Evolutionary conservation across 2,329 filamentous ascomycete species (phyloP).

Genomic region (Curvularia lunata): DNA sequence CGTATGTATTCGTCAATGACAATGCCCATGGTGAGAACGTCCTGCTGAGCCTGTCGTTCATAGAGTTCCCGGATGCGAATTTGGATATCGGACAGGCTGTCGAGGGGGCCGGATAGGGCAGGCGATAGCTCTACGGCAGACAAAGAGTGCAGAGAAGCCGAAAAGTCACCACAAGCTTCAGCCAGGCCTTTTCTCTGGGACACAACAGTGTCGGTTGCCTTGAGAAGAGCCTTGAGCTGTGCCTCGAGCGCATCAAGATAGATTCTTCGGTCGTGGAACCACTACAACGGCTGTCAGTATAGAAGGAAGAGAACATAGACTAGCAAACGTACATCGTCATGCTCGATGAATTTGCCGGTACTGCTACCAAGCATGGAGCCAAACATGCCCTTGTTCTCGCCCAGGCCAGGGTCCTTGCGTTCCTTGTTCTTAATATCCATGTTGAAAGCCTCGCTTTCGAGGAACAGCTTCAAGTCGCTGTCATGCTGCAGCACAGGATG

Average conservation of each 20-base stretch:
- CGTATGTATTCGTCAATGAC: constrained; percentile 99
- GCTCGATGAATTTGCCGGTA: constrained; percentile 87
- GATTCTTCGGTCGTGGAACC: constrained; percentile 96
- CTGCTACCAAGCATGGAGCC: constrained; percentile 80
- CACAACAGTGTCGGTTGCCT: constrained; percentile 93
- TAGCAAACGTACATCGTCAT: constrained; percentile 77
- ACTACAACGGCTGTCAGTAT: constrained; percentile 58
- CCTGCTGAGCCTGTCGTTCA: constrained; percentile 94
- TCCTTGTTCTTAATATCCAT: constrained; percentile 98
- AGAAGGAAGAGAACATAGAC: not conserved
- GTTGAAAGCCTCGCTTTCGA: constrained; percentile 96
- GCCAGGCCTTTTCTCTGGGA: constrained; percentile 90
- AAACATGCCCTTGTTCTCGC: constrained; percentile 92
- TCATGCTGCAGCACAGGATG: constrained; percentile 94
- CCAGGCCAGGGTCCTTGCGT: constrained; percentile 81
- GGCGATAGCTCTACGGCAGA: constrained; percentile 92
- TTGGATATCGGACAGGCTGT: constrained; percentile 91
- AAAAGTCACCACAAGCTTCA: constrained; percentile 92
- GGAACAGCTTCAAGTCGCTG: constrained; percentile 90
- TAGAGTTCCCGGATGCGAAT: constrained; percentile 94
- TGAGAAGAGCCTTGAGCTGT: constrained; percentile 87
- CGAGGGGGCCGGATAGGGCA: constrained; percentile 83
- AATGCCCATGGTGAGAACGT: constrained; percentile 93
- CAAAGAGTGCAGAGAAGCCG: constrained; percentile 87
- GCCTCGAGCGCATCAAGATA: constrained; percentile 94